Conservation (phyloP, 768 basidiomycete species). For the Leccinum subtestaceum region DNA sequence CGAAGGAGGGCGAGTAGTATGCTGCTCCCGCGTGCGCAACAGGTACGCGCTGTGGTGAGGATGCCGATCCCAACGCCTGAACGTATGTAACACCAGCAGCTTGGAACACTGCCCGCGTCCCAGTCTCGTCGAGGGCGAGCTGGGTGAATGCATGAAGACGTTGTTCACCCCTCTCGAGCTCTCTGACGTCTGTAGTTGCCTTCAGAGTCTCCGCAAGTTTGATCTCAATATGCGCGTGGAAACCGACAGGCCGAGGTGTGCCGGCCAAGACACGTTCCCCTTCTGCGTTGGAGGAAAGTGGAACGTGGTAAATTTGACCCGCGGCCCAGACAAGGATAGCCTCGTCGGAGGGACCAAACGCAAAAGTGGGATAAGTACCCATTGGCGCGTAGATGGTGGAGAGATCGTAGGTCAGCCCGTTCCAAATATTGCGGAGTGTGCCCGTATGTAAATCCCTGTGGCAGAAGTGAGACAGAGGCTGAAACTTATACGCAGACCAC, state of each 20-base stretch:
- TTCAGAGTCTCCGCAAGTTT: constrained; percentile 58
- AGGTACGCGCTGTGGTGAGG: constrained; percentile 42
- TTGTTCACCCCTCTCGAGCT: constrained; percentile 53
- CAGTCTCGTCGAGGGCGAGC: constrained; percentile 53
- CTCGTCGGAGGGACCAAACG: constrained; percentile 41
- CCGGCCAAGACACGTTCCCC: constrained; percentile 49
- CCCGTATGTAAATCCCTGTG: constrained; percentile 64
- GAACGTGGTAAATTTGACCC: constrained; percentile 64
- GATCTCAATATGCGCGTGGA: constrained; percentile 62
- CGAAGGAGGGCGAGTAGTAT: constrained; percentile 69
- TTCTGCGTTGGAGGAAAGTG: constrained; percentile 35
- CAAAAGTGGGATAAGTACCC: constrained; percentile 77
- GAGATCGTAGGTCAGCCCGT: constrained; percentile 70
- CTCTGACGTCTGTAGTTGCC: constrained; percentile 48
- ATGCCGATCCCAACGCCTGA: constrained; percentile 24
- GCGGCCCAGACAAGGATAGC: constrained; percentile 69
- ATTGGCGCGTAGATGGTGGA: constrained; percentile 64
- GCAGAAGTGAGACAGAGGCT: constrained; percentile 2
- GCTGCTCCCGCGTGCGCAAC: constrained; percentile 44
- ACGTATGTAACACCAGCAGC: constrained; percentile 50
- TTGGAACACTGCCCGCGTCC: constrained; percentile 57
- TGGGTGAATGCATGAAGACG: constrained; percentile 63
- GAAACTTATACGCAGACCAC: constrained; percentile 13
- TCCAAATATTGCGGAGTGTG: constrained; percentile 61
- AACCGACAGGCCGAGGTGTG: constrained; percentile 49